Evolutionary conservation across 2,329 filamentous ascomycete genomes (phyloP), one percentile per base, ranked within the genome.

Genomic region (Dactylellina sp.): DNA sequence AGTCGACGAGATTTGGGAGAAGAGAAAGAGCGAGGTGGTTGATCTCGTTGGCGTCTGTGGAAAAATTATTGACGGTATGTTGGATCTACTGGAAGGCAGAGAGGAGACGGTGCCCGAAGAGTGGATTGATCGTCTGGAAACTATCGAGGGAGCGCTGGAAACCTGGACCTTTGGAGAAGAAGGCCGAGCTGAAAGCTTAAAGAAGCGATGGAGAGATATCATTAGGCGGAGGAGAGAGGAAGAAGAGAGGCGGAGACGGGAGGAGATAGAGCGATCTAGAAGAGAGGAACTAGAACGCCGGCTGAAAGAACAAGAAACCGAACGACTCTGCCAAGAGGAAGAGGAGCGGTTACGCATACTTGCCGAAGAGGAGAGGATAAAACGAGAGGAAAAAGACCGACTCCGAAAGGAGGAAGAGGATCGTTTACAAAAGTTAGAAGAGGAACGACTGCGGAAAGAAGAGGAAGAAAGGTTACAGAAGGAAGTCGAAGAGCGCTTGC

Each of bases 121-220:
- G 25, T 99, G 94, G 95, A 87, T 98, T 64, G 92, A 96, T 78
- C 86, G 89, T 2, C 89, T 98, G 82, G 95, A 98, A 80, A 82
- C 83, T 0, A 84, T 96, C 2, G 95, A 99, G 80, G 84, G 85
- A 9, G 86, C 89, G 28, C 97, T 94, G 81, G 87, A 88, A 6
- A 86, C 89, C 22, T 99, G 95, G 95, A 88, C 89, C 46, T 89
- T 90, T 52, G 86, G 89, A 52, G 93, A 91, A 32, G 92, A 96
- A 79, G 86, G 86, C 71, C 89, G 86, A 77, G 85, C 75, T 78
- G 75, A 77, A 78, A 50, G 76, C 40, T 42, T 75, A 47, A 70
- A 75, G 57, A 77, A 76, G 59, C 61, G 44, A 22, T 70, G 71
- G 62, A 70, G 40, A 37, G 52, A 44, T 6, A 18, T 75, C 14